Conservation (phyloP, 306 rosid genomes). For the Carpinus viminea region DNA sequence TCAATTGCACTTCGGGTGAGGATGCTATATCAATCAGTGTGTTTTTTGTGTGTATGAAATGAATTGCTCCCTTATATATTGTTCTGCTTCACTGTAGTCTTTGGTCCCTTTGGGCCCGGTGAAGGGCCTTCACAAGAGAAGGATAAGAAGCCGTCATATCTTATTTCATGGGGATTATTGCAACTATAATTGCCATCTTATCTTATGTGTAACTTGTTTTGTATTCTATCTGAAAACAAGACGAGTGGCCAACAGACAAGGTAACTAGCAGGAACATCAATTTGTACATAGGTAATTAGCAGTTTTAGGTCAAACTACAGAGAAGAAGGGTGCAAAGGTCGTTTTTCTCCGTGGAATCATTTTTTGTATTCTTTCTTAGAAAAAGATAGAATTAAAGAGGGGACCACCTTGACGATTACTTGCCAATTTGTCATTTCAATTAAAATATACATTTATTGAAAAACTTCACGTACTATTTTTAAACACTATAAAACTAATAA, state of each 20-base stretch:
- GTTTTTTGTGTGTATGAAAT: not conserved
- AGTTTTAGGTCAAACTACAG: too few species aligned
- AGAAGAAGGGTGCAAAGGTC: too few species aligned
- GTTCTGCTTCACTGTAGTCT: not conserved
- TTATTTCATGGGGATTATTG: not conserved
- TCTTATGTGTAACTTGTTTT: not conserved
- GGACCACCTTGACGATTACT: too few species aligned
- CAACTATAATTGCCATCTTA: constrained; percentile 1
- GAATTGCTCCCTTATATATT: too few species aligned
- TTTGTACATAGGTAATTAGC: not conserved
- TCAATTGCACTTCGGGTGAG: not conserved
- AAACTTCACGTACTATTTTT: too few species aligned
- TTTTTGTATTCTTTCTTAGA: too few species aligned
- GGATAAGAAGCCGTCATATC: not conserved
- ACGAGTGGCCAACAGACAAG: not conserved
- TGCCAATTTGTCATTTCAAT: too few species aligned
- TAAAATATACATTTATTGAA: too few species aligned
- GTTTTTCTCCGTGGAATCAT: too few species aligned
- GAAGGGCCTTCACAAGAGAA: not conserved
- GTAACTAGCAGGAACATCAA: not conserved
- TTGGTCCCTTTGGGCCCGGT: not conserved
- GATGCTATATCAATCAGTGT: not conserved
- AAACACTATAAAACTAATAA: too few species aligned
- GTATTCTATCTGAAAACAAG: constrained; percentile 7
- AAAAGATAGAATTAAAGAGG: too few species aligned